phyloP scores from a whole-genome alignment of 768 basidiomycete species.

The Astraeus odoratus region DNA sequence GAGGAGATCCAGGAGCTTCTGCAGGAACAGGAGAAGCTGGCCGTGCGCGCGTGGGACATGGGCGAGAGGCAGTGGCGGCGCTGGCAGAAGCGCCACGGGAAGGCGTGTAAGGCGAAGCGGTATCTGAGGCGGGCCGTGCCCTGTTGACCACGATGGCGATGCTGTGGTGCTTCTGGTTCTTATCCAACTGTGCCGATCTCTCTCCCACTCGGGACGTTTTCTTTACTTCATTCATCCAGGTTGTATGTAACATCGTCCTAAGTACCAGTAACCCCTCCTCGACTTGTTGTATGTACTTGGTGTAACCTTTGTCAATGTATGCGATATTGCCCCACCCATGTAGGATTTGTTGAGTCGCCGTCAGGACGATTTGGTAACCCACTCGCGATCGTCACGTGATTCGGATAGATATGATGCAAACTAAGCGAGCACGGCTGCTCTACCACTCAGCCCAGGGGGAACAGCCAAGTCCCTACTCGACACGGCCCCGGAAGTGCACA shows the following conservation, averaged over 20 bases:
- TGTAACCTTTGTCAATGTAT: neutral
- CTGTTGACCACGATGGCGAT: neutral
- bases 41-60: conserved; percentile 12
- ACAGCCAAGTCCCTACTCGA: too few relatives aligned
- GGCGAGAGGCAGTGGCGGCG: conserved; percentile 9
- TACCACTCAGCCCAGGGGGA: too few relatives aligned
- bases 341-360: too few relatives aligned
- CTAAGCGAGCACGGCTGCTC: neutral
- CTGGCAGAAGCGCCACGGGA: conserved; percentile 16
- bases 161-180: too few relatives aligned
- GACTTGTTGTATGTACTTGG: neutral
- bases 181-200: too few relatives aligned
- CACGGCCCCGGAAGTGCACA: too few relatives aligned
- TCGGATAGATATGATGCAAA: neutral
- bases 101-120: conserved; percentile 4
- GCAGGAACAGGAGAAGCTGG: conserved; percentile 15
- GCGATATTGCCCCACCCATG: neutral
- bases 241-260: conserved; percentile 1
- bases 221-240: neutral
- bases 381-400: neutral
- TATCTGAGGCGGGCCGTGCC: neutral
- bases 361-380: too few relatives aligned
- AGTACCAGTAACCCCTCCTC: neutral
- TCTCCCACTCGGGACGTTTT: too few relatives aligned
- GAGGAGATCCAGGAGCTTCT: conserved; percentile 23